Evolutionary conservation across 805 yeast species (phyloP).

Genomic region (Schizosaccharomyces octosporus): DNA sequence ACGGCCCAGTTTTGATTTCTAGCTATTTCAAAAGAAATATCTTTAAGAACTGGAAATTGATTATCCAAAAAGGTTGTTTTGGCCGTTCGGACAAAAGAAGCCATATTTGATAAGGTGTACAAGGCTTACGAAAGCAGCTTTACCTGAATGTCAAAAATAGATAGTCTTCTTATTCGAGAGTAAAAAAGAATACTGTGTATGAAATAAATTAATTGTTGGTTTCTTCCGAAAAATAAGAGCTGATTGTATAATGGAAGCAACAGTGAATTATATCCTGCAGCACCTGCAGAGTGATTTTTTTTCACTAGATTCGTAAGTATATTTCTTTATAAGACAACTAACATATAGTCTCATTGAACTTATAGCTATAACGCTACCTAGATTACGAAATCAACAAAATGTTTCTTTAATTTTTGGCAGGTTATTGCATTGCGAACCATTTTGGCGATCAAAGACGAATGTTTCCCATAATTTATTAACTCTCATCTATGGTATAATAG

Average conservation of each 20-base stretch:
- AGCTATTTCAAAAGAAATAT: neutral
- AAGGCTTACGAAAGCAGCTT: neutral
- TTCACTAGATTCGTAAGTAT: no score
- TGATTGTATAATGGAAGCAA: neutral
- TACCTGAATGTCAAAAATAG: neutral
- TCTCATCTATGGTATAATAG: no score
- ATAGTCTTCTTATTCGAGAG: neutral
- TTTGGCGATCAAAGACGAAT: no score
- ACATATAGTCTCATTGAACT: no score
- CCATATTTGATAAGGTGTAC: neutral
- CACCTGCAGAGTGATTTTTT: neutral
- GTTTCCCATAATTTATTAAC: no score
- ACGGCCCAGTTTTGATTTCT: slow-evolving; percentile 1
- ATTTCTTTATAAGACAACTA: no score
- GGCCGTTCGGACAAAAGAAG: neutral
- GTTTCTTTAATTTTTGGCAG: no score
- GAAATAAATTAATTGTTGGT: neutral
- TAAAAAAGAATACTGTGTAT: neutral
- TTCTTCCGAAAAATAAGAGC: neutral
- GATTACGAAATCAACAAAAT: no score
- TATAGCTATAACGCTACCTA: no score
- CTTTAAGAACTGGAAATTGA: neutral
- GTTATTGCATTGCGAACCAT: no score
- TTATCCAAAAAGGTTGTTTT: neutral
- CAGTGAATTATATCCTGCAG: neutral